Base-by-base conservation (phyloP, 192 early-diverging fungal species). In the Martensiomyces pterosporus region DNA sequence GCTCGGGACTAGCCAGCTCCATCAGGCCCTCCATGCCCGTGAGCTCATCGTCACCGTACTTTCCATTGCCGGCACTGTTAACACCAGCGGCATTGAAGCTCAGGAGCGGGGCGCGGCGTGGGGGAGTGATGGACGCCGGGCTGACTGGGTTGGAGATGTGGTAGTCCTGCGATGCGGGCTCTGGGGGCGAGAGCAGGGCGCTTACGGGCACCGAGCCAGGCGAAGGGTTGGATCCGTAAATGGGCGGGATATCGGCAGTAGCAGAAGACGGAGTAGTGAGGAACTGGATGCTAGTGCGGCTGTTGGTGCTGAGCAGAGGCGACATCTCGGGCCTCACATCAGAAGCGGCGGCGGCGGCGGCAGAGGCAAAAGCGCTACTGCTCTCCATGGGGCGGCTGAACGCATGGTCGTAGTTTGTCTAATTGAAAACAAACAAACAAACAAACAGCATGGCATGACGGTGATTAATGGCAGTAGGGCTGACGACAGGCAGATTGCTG, bases 1-100 rank as follows among this genome's bases (percentile, higher is more conserved):
- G 26, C 43, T 51, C 43, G 14, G 67, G 63, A 21, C 56, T 49
- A 10, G 69, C 57, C 10, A 73, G 63, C 54, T 73, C 69, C 69
- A 73, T 73, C 58, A 73, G 55, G 16, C 69, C 69, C 2, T 61
- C 63, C 69, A 73, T 73, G 9, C 69, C 69, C 0, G 69, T 66
- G 16, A 73, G 53, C 50, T 73, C 69, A 47, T 73, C 69, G 23
- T 73, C 69, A 50, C 69, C 54, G 47, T 73, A 73, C 39, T 50
- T 33, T 21, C 29, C 18, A 27, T 33, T 50, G 35, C 42, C 43
- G 2, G 32, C 32, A 12, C 24, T 27, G 45, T 32, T n/a, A 52
- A 49, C 43, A 66, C 64, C 12, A 57, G 50, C 35, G 62, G 69
- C 34, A 72, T 52, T 26, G 56, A 51, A 2, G 47, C 44, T 9